Evolutionary conservation across 306 rosid species (phyloP), one percentile per base, ranked within the genome.

Genomic region (Cajanus cajan): DNA sequence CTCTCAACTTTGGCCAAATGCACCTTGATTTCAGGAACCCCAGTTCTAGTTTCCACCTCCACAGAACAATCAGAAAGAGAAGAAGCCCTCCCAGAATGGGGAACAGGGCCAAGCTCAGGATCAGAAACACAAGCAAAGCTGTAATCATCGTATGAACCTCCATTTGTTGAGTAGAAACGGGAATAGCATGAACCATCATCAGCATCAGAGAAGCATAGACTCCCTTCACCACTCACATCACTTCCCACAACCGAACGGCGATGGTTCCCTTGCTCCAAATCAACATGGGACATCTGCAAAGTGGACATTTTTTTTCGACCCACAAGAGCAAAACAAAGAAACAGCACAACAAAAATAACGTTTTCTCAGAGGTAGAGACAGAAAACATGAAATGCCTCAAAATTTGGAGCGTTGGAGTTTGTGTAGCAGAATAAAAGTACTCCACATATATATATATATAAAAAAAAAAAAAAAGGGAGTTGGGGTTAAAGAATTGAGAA

Each of bases 151-250:
- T 85, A 91, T 4, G 98, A 93, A 44, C 99, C 99, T 15, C 98
- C 98, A 52, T 87, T 90, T 12, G 94, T 89, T 22, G 98, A 95
- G 50, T 77, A 95, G 92, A 95, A 95, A 78, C 86, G 94, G 18
- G 99, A 93, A 69, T 90, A 87, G 78, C 91, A 87, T 4, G 98
- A 94, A 19, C 93, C 97, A 78, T 90, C 97, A 16, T 89, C 98
- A 15, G 89, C 96, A 85, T 94, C 98, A 70, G 97, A 91, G 85
- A 94, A 94, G 67, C 92, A 91, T 4, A 84, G 40, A 59, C 98
- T 91, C 15, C 86, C 87, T 2, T 86, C 94, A 22, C 59, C 87
- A 80, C 93, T 90, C 71, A 80, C 80, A 51, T 85, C 97, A 50
- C 96, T 88, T 11, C 89, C 89, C 62, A 85, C 82, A 66, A 55